Base-by-base conservation (phyloP, 345 rosid species). In the Excoecaria cochinchinensis region DNA sequence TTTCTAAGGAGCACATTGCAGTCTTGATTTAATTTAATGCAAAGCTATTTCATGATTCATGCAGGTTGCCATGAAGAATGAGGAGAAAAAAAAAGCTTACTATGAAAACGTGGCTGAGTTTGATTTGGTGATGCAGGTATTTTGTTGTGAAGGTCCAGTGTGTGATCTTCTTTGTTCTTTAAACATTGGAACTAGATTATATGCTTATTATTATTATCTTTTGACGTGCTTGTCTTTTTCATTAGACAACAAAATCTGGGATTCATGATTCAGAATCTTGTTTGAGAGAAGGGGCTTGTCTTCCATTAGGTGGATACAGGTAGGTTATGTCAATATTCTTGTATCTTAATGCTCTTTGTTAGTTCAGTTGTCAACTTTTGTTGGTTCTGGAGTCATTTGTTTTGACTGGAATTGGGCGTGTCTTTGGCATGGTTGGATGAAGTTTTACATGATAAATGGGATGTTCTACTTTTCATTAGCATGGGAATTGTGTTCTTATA, bases 291-390 rank as follows among this genome's bases (percentile, higher is more conserved):
- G 87, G 77, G 76, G 87, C 97, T 48, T 95, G 99, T 79, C 93
- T 95, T 74, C 99, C 99, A 38, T 82, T 95, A 80, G 99, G 99
- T 44, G 99, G 99, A 84, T 95, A 93, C 80, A 95, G 99, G 99
- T 95, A 82, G 83, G 24, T 81, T 14, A 22, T 58, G 11, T 22
- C 76, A 64, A 69, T 15, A 44, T 53, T 77, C 9, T 58, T 7
- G 11, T 62, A 21, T 52, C 40, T 40, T 73, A 4, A 6, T 62
- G 48, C 76, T 67, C 60, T 69, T 59, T 66, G 19, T 52, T 25
- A 13, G 60, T 48, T 53, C 47, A 17, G 8, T 44, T 67, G 46
- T 31, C 38, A 21, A 40, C 44, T 65, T 58, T 25, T 42, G 19
- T 40, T 65, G 42, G 40, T 59, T 51, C 52, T 25, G 14, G 53